A percentile compares a stretch with the other conserved stretches of the same genome.
phyloP scores from a whole-genome alignment of 139 green algal species.

The Haematococcus sp. region DNA sequence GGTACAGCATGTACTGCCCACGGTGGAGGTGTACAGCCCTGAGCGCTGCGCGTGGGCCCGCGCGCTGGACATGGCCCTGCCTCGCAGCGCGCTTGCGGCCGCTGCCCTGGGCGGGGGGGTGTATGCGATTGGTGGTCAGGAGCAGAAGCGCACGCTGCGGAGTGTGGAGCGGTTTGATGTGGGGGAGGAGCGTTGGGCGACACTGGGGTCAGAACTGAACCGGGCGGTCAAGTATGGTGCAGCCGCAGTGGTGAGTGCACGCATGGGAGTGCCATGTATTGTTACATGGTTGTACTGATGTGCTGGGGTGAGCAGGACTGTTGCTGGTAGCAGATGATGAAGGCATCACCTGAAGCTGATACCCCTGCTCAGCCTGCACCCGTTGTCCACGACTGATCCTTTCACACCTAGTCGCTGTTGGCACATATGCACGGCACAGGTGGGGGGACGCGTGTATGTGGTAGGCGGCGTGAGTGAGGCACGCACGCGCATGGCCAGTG shows the following conservation, averaged over 20 bases:
- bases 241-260: slow-evolving; percentile 15
- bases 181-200: slow-evolving; percentile 42
- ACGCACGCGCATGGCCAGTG: slow-evolving; percentile 36
- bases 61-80: slow-evolving; percentile 31
- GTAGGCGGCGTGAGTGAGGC: slow-evolving; percentile 57
- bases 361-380: slow-evolving; percentile 10
- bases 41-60: slow-evolving; percentile 24
- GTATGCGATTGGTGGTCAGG: slow-evolving; percentile 65
- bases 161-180: slow-evolving; percentile 49
- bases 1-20: slow-evolving; percentile 13
- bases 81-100: slow-evolving; percentile 43
- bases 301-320: neutral
- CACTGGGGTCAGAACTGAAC: slow-evolving; percentile 29
- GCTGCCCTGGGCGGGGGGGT: slow-evolving; percentile 36
- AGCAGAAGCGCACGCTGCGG: neutral
- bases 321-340: neutral
- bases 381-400: too few species aligned
- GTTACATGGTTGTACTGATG: neutral
- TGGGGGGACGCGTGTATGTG: slow-evolving; percentile 56
- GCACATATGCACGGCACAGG: too few species aligned
- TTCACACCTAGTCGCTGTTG: too few species aligned
- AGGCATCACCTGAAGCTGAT: too few species aligned
- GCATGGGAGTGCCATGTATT: neutral
- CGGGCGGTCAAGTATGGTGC: slow-evolving; percentile 56
- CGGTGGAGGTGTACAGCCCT: slow-evolving; percentile 6